These are phyloP conservation scores for Eutrema yunnanense DNA, from an alignment of 345 rosid species.

Conservation along the genomic window DNA sequence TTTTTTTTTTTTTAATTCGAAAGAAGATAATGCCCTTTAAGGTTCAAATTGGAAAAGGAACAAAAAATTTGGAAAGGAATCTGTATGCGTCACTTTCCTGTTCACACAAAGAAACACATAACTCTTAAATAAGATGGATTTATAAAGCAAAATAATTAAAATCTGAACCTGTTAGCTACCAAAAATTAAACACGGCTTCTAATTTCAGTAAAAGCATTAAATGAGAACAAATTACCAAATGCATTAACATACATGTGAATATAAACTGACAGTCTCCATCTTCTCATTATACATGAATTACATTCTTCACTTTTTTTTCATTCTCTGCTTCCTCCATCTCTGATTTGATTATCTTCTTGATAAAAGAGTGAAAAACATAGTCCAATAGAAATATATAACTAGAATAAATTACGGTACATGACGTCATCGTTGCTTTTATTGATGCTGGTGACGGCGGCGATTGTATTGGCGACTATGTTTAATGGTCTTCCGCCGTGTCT, in stretches of 20 bases:
- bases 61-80: neutral
- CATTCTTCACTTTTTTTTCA: neutral
- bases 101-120: neutral
- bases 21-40: no score
- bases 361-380: neutral
- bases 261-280: neutral
- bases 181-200: neutral
- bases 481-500: conserved; percentile 1
- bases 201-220: neutral
- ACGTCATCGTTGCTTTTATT: neutral
- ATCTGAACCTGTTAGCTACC: neutral
- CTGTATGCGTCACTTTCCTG: neutral
- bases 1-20: no score
- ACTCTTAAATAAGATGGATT: neutral
- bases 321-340: neutral
- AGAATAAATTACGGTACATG: neutral
- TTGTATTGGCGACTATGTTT: neutral
- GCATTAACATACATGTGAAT: neutral
- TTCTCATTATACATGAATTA: neutral
- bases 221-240: neutral
- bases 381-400: neutral
- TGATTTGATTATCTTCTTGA: neutral
- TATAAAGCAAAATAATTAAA: neutral
- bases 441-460: neutral
- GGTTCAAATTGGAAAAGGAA: neutral